A percentile compares a stretch with the other conserved stretches of the same genome.
Conservation (phyloP, 2,329 filamentous ascomycete species). For the Eutypella sp. region DNA sequence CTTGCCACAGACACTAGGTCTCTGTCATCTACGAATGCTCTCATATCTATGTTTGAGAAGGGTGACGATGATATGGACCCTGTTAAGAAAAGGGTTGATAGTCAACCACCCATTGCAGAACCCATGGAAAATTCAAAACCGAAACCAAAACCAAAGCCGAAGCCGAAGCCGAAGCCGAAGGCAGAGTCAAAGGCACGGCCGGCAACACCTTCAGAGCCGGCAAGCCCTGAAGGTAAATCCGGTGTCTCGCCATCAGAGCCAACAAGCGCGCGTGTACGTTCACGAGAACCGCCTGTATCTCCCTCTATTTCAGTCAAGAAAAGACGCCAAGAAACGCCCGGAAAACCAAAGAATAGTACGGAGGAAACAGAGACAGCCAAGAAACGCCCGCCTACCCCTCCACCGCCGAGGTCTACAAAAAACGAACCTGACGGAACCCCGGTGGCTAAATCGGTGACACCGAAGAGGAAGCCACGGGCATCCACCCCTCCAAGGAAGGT, state of each 20-base stretch:
- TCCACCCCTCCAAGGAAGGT: slow-evolving; percentile 17
- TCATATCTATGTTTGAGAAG: slow-evolving; percentile 66
- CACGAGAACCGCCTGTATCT: slow-evolving; percentile 14
- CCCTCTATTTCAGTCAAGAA: slow-evolving; percentile 8
- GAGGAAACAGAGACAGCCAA: slow-evolving; percentile 8
- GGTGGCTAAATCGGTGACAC: slow-evolving; percentile 1
- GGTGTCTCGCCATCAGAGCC: slow-evolving; percentile 18
- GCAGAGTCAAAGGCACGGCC: slow-evolving; percentile 22
- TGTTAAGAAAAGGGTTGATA: slow-evolving; percentile 21
- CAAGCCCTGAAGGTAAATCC: slow-evolving; percentile 20
- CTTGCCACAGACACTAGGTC: slow-evolving; percentile 47
- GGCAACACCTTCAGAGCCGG: slow-evolving; percentile 27
- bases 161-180: slow-evolving; percentile 2
- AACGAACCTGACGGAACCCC: slow-evolving; percentile 5
- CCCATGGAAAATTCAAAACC: no score
- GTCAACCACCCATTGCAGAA: background rate
- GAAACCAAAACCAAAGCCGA: slow-evolving; percentile 2
- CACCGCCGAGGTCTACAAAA: slow-evolving; percentile 15
- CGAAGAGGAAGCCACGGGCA: slow-evolving; percentile 16
- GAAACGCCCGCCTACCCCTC: slow-evolving; percentile 19
- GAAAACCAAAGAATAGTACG: background rate
- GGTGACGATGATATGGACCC: slow-evolving; percentile 24
- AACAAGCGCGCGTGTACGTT: slow-evolving; percentile 15
- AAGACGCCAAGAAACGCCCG: slow-evolving; percentile 1
- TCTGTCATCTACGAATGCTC: slow-evolving; percentile 57